A percentile compares a stretch with the other conserved stretches of the same genome.
Evolutionary conservation across 345 rosid genomes (phyloP).

Genomic region (Eucalyptus cloeziana): DNA sequence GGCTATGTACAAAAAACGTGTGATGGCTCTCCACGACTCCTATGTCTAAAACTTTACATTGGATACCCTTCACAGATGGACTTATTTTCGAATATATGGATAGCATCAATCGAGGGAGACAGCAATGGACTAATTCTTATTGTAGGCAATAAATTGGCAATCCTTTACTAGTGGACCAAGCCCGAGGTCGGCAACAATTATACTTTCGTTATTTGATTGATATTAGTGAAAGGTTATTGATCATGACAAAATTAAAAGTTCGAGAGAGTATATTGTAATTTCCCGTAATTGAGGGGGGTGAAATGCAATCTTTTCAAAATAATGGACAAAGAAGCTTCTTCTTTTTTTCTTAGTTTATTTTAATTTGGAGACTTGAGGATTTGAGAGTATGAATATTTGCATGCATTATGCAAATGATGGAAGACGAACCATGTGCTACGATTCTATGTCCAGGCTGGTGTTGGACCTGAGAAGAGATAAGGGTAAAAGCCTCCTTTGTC

Average conservation of each 20-base stretch:
- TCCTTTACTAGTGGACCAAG: neutral
- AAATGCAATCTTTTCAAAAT: neutral
- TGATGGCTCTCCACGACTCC: neutral
- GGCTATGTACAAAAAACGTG: neutral
- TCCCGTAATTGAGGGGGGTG: neutral
- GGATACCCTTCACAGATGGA: neutral
- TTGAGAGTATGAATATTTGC: neutral
- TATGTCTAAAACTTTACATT: neutral
- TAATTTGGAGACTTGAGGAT: neutral
- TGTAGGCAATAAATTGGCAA: neutral
- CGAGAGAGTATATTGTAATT: neutral
- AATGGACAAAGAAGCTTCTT: neutral
- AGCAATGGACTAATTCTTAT: neutral
- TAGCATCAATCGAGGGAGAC: neutral
- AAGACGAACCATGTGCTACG: neutral
- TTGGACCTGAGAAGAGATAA: neutral
- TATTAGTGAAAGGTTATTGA: rapidly evolving
- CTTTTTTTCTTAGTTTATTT: neutral
- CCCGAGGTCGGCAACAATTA: neutral
- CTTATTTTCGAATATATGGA: neutral
- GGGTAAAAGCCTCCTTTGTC: neutral
- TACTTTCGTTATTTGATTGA: neutral
- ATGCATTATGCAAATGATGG: neutral
- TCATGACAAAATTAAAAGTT: neutral
- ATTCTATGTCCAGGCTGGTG: neutral